These are phyloP conservation scores for Condylostoma magnum DNA, from an alignment of 169 alveolate species.

Conservation along the genomic window DNA sequence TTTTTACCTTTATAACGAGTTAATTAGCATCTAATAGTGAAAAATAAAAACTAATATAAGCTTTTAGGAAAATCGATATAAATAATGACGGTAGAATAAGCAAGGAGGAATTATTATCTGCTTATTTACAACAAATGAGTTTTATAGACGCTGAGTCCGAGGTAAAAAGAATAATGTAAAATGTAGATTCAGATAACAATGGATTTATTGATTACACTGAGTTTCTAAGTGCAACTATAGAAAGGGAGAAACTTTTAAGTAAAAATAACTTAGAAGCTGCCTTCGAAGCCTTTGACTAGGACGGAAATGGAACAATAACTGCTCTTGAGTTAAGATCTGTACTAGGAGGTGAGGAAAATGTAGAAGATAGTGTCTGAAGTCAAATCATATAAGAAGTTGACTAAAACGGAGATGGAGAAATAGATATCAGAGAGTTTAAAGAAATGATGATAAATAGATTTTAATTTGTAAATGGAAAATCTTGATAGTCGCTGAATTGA, in stretches of 20 bases:
- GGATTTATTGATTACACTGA: slow-evolving; percentile 17
- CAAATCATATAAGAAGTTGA: slow-evolving; percentile 41
- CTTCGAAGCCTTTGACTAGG: slow-evolving; percentile 49
- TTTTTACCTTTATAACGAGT: slow-evolving; percentile 39
- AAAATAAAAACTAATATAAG: slow-evolving; percentile 29
- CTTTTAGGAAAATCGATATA: neutral
- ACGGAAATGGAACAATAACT: slow-evolving; percentile 6
- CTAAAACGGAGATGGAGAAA: slow-evolving; percentile 51
- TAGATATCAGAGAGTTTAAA: slow-evolving; percentile 42
- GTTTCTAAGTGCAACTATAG: neutral
- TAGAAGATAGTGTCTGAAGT: neutral
- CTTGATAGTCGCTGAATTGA: too few relatives aligned
- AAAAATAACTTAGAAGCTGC: slow-evolving; percentile 40
- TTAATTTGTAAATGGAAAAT: too few relatives aligned
- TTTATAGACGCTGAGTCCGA: neutral
- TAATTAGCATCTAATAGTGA: slow-evolving; percentile 46
- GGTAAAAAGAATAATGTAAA: neutral
- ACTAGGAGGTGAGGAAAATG: neutral
- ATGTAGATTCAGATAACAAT: neutral
- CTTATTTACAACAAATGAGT: neutral
- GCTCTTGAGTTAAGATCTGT: neutral
- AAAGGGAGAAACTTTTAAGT: slow-evolving; percentile 3
- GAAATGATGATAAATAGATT: slow-evolving; percentile 25
- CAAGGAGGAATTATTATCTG: slow-evolving; percentile 25
- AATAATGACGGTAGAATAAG: slow-evolving; percentile 32